Conservation (phyloP, 1,284 basidiomycete genomes). For the Malassezia obtusa region DNA sequence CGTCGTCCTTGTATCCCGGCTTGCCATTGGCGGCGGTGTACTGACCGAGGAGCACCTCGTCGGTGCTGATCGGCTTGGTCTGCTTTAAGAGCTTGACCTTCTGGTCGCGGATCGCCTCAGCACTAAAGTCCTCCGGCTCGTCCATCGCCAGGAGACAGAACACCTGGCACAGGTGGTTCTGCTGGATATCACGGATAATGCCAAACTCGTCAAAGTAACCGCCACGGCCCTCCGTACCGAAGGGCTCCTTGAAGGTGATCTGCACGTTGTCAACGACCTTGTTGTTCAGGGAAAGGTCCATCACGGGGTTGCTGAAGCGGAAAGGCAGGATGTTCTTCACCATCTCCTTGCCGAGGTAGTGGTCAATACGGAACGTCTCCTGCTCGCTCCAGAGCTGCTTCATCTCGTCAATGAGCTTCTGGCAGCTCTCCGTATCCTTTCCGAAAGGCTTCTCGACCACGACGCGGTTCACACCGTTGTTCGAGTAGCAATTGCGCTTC, state of each 20-base stretch:
- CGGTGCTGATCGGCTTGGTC: slow-evolving; percentile 39
- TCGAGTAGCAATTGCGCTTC: slow-evolving; percentile 40
- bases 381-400: slow-evolving; percentile 46
- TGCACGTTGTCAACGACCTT: slow-evolving; percentile 47
- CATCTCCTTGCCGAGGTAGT: slow-evolving; percentile 48
- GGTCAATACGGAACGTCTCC: slow-evolving; percentile 48
- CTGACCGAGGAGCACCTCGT: slow-evolving; percentile 48
- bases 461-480: slow-evolving; percentile 40
- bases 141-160: slow-evolving; percentile 49
- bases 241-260: slow-evolving; percentile 50
- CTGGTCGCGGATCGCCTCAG: slow-evolving; percentile 48
- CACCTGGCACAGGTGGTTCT: slow-evolving; percentile 49
- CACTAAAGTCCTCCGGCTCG: slow-evolving; percentile 43
- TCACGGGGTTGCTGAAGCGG: slow-evolving; percentile 42
- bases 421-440: slow-evolving; percentile 42
- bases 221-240: slow-evolving; percentile 49
- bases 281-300: slow-evolving; percentile 46
- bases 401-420: slow-evolving; percentile 44
- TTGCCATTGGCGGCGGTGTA: slow-evolving; percentile 46
- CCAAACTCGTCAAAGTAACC: slow-evolving; percentile 51
- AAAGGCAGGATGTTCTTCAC: slow-evolving; percentile 47
- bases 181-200: slow-evolving; percentile 49
- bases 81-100: slow-evolving; percentile 48
- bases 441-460: slow-evolving; percentile 47
- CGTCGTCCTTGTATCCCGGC: slow-evolving; percentile 50